These are phyloP conservation scores for Madurella fahalii DNA, from an alignment of 2,329 filamentous ascomycete genomes.

Conservation along the genomic window DNA sequence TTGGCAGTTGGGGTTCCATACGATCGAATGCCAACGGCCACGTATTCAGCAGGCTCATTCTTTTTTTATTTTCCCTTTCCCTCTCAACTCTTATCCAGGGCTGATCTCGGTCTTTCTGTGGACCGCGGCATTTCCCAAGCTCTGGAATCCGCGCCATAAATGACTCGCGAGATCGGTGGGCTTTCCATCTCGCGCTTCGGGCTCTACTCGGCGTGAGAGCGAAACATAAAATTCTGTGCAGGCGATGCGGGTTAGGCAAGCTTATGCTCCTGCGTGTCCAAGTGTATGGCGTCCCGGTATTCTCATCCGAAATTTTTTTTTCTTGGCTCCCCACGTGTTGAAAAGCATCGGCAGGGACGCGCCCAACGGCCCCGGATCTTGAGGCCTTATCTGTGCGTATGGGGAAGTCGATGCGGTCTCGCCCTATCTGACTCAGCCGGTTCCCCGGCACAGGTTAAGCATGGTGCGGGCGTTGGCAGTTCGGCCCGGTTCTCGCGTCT, in stretches of 20 bases:
- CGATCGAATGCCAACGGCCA: conserved; percentile 1
- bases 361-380: conserved; percentile 1
- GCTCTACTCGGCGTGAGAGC: conserved; percentile 10
- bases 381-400: not conserved
- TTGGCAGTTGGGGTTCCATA: not conserved
- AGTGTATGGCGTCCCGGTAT: not conserved
- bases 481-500: conserved; percentile 14
- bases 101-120: conserved; percentile 23
- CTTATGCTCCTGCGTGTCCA: not conserved
- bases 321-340: conserved; percentile 14
- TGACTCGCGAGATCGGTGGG: conserved; percentile 18
- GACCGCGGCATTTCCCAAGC: conserved; percentile 16
- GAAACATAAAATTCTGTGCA: conserved; percentile 9
- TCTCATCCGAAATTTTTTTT: conserved; percentile 6
- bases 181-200: conserved; percentile 17
- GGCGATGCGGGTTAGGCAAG: not conserved
- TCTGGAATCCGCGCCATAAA: conserved; percentile 11
- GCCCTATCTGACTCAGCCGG: conserved; percentile 12
- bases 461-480: conserved; percentile 10
- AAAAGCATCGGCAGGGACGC: conserved; percentile 1
- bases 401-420: not conserved
- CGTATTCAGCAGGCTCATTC: not conserved
- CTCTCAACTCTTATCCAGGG: not conserved
- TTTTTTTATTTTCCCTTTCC: conserved; percentile 1
- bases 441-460: not conserved